Base-by-base conservation (phyloP, 768 basidiomycete species). In the Mycena polygramma region DNA sequence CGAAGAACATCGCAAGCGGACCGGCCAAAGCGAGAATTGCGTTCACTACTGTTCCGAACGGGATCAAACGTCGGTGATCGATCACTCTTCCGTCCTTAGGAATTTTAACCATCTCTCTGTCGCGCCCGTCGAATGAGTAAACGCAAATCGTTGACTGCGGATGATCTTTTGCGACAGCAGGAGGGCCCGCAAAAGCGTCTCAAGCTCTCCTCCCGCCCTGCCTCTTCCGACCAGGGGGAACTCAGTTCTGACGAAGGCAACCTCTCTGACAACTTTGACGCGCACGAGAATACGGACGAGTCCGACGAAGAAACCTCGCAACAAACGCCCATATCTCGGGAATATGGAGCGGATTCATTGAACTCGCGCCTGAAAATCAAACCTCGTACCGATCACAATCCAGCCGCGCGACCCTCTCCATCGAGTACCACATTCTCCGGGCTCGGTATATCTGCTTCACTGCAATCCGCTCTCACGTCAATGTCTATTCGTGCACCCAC, bases 401-500 rank as follows among this genome's bases (percentile, higher is more conserved):
- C 66, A 57, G 5, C 41, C 39, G 5, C 66, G 17, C 68, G 64
- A 30, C 73, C 76, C 5, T 49, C 73, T 41, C 83, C 87, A 20
- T 71, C 77, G 5, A 30, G 30, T 30, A 54, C 72, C 26, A 85
- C 88, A 20, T 94, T 93, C 71, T 76, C 80, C 19, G 84, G 87
- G 2, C 82, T 94, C 68, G 90, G 89, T 2, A 85, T 94, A 69
- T 90, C 90, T 0, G 67, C 83, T 3, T 77, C 84, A 4, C 83
- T 99, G 41, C 87, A 90, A 63, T 75, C 82, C 17, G 90, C 95
- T 1, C 84, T 99, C 62, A 82, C 81, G 37, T 86, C 88, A 43
- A 96, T 99, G 92, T 94, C 95, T 17, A 98, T 99, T 69, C 86
- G 85, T 45, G 77, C 80, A 2, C 97, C 97, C 0, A 98, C 97